phyloP scores from a whole-genome alignment of 2,329 filamentous ascomycete species.

The Alternaria arborescens region DNA sequence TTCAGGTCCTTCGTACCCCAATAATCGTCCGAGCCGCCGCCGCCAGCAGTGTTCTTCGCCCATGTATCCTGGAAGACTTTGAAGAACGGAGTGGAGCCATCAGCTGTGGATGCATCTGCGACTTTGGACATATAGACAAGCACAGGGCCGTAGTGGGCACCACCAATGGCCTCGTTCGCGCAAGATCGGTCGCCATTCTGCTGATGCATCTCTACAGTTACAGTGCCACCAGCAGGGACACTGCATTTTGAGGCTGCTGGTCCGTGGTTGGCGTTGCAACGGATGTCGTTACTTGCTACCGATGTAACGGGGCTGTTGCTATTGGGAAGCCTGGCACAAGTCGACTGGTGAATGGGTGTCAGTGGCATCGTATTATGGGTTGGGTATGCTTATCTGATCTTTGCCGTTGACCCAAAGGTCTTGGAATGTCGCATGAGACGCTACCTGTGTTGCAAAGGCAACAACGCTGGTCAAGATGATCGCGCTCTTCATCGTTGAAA shows the following conservation, averaged over 20 bases:
- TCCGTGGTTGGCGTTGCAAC: conserved; percentile 53
- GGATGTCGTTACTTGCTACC: conserved; percentile 62
- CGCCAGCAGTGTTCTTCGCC: conserved; percentile 55
- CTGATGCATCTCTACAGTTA: conserved; percentile 59
- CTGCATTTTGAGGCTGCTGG: conserved; percentile 54
- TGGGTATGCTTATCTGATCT: conserved; percentile 32
- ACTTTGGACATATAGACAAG: conserved; percentile 54
- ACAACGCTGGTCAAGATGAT: conserved; percentile 20
- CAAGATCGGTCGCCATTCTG: conserved; percentile 63
- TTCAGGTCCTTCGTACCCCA: conserved; percentile 62
- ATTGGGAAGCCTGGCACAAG: conserved; percentile 38
- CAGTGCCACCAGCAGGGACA: conserved; percentile 58
- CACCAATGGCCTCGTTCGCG: conserved; percentile 52
- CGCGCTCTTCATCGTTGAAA: conserved; percentile 8
- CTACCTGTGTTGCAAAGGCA: conserved; percentile 42
- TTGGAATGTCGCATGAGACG: conserved; percentile 42
- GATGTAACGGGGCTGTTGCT: conserved; percentile 55
- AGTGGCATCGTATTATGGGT: background rate
- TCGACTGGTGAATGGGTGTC: conserved; percentile 20
- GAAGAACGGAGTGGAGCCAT: conserved; percentile 63
- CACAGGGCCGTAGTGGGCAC: conserved; percentile 45
- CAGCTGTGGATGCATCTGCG: conserved; percentile 60
- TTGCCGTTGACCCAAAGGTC: conserved; percentile 45
- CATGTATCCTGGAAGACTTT: conserved; percentile 65
- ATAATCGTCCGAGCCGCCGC: conserved; percentile 54